phyloP scores from a whole-genome alignment of 495 filamentous ascomycete species.

The Podospora pseudocomata region DNA sequence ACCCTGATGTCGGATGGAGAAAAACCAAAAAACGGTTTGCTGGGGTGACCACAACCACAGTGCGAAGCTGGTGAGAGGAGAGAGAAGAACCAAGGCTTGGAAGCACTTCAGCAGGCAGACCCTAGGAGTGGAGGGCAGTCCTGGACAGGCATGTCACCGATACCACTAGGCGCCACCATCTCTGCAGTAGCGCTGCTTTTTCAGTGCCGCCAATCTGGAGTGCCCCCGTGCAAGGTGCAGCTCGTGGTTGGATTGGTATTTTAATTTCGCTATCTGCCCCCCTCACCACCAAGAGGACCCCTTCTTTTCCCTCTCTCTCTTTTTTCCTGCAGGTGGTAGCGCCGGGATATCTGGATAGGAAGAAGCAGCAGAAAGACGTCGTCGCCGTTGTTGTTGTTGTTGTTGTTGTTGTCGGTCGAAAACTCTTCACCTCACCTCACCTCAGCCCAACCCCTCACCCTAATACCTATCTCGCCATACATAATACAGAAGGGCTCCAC shows the following conservation, averaged over 20 bases:
- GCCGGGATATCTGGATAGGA: slow-evolving; percentile 12
- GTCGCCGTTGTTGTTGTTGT: slow-evolving; percentile 3
- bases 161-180: slow-evolving; percentile 15
- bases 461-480: not conserved
- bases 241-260: slow-evolving; percentile 17
- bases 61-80: not conserved
- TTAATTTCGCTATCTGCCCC: slow-evolving; percentile 21
- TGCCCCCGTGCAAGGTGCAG: slow-evolving; percentile 13
- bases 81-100: not conserved
- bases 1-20: slow-evolving; percentile 10
- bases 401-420: not conserved
- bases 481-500: not conserved
- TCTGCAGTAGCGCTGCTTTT: slow-evolving; percentile 12
- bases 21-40: not conserved
- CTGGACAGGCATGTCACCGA: slow-evolving; percentile 6
- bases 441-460: slow-evolving; percentile 3
- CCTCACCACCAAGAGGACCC: slow-evolving; percentile 22
- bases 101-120: slow-evolving; percentile 1
- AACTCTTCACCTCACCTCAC: slow-evolving; percentile 2
- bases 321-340: slow-evolving; percentile 9
- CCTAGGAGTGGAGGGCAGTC: not conserved
- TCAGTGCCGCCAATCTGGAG: slow-evolving; percentile 18
- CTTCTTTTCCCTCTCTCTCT: slow-evolving; percentile 10
- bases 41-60: not conserved
- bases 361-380: slow-evolving; percentile 12